Percentiles rank a stretch among this genome's conserved stretches.
phyloP scores from a whole-genome alignment of 257 asterid genomes.

The Salvia rosmarinus region DNA sequence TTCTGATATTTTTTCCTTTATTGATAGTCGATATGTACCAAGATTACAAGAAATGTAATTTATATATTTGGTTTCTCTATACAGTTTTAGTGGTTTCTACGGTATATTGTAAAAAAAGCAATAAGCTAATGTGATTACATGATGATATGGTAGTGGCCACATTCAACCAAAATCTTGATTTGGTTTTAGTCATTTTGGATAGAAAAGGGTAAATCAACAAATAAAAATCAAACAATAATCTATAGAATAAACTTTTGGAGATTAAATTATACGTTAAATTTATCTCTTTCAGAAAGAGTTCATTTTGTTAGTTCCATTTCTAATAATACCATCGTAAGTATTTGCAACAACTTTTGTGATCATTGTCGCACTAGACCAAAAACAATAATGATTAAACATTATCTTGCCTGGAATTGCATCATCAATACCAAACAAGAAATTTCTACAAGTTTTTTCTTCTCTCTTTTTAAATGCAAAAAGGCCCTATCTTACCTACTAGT shows the following conservation, averaged over 20 bases:
- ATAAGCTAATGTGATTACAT: background rate
- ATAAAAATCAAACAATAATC: too few species aligned
- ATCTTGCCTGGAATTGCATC: background rate
- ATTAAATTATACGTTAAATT: too few species aligned
- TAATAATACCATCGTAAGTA: too few species aligned
- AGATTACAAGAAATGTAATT: background rate
- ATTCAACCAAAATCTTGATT: background rate
- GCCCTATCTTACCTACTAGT: constrained; percentile 23
- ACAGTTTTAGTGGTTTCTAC: background rate
- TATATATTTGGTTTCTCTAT: background rate
- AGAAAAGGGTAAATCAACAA: too few species aligned
- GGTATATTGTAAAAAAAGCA: background rate
- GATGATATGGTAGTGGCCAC: background rate
- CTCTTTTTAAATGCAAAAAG: constrained; percentile 15
- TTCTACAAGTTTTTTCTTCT: constrained; percentile 21
- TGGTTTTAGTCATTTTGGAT: background rate
- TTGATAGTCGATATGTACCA: background rate
- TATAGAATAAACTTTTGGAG: too few species aligned
- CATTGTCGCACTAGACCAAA: background rate
- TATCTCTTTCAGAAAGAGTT: background rate
- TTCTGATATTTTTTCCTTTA: constrained; percentile 16
- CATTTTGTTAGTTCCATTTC: background rate
- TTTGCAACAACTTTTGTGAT: background rate
- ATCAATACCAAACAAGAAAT: background rate
- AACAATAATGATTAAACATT: background rate